These are phyloP conservation scores for Heliamphora exappendiculata DNA, from an alignment of 148 eudicot species.

Conservation along the genomic window DNA sequence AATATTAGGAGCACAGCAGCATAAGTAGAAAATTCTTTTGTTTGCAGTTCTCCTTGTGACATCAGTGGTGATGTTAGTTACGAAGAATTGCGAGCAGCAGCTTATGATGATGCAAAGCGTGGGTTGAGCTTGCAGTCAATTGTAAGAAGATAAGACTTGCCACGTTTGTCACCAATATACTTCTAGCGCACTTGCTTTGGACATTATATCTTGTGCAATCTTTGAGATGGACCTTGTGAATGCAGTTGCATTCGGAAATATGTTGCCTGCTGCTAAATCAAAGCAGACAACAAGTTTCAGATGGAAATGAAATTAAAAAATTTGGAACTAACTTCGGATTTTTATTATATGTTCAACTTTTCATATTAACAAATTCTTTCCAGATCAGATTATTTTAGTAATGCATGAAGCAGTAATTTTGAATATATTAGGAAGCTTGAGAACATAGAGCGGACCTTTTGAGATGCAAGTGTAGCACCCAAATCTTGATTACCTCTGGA, in stretches of 20 bases:
- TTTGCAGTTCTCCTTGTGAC: conserved; percentile 83
- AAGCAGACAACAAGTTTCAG: background rate
- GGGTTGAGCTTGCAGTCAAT: conserved; percentile 70
- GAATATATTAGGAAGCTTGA: background rate
- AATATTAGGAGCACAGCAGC: background rate
- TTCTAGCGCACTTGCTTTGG: background rate
- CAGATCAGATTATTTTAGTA: background rate
- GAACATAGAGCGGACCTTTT: background rate
- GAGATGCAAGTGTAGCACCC: background rate
- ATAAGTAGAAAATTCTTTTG: conserved; percentile 5
- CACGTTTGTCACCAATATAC: background rate
- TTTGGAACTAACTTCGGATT: background rate
- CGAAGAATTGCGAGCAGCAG: conserved; percentile 82
- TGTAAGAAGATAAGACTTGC: conserved; percentile 39
- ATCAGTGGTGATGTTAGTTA: conserved; percentile 75
- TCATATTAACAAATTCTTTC: background rate
- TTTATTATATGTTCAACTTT: background rate
- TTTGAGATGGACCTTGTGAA: background rate
- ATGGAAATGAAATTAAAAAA: background rate
- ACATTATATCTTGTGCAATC: background rate
- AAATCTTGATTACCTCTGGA: too few relatives aligned
- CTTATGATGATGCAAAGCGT: conserved; percentile 77
- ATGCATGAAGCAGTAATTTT: background rate
- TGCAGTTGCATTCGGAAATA: background rate
- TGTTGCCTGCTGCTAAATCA: background rate